Evolutionary conservation across 2,329 filamentous ascomycete genomes (phyloP).

Genomic region (Emergomyces orientalis): DNA sequence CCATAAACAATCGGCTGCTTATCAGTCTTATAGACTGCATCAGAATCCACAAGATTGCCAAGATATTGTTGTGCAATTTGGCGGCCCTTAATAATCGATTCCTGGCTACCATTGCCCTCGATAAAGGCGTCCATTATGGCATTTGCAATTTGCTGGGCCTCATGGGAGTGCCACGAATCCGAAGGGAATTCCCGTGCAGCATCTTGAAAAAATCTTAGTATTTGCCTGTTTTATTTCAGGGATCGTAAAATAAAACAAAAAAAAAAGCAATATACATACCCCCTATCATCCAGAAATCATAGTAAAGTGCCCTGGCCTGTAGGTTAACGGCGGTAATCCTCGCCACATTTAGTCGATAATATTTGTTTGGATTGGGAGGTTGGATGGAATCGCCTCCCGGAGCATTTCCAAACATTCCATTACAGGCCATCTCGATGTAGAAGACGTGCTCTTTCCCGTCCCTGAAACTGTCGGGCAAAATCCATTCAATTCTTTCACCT

Average conservation of each 20-base stretch:
- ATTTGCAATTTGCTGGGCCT: constrained; percentile 74
- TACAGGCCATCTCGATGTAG: constrained; percentile 98
- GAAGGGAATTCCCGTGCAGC: constrained; percentile 83
- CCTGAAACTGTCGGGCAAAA: constrained; percentile 69
- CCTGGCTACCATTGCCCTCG: constrained; percentile 59
- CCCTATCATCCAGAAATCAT: constrained; percentile 92
- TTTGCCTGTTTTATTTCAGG: neutral
- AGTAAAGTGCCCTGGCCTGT: constrained; percentile 69
- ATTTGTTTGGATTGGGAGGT: constrained; percentile 75
- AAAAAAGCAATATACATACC: constrained; percentile 22
- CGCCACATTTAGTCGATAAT: constrained; percentile 65
- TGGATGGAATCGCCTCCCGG: constrained; percentile 77
- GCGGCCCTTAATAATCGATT: constrained; percentile 68
- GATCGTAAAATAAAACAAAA: neutral
- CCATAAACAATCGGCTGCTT: constrained; percentile 70
- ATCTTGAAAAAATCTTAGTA: constrained; percentile 42
- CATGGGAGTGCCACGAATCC: constrained; percentile 81
- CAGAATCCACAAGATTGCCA: constrained; percentile 69
- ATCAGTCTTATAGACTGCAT: constrained; percentile 70
- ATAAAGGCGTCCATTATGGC: constrained; percentile 86
- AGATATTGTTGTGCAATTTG: constrained; percentile 77
- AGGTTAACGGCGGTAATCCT: constrained; percentile 85
- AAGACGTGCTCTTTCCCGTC: constrained; percentile 81
- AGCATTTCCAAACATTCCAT: constrained; percentile 95
- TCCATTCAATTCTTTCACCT: constrained; percentile 83